Conservation (phyloP, 1,284 basidiomycete species). For the Xerocomus cyaneibrunnescens region DNA sequence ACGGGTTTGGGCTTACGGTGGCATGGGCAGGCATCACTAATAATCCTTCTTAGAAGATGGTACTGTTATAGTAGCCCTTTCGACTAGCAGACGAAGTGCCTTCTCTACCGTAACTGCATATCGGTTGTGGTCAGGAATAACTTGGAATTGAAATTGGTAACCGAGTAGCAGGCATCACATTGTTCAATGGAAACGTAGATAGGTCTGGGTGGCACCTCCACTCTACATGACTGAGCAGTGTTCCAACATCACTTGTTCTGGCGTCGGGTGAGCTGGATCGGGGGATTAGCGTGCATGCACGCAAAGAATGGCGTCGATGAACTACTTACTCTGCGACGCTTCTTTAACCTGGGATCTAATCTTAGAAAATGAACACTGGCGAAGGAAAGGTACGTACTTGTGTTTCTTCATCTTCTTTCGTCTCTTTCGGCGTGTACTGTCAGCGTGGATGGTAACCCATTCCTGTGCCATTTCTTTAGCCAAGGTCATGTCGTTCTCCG, state of each 20-base stretch:
- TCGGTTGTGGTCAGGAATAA: background rate
- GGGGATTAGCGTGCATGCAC: conserved; percentile 14
- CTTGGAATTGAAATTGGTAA: conserved; percentile 2
- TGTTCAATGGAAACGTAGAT: conserved; percentile 13
- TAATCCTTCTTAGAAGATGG: background rate
- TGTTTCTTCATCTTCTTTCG: conserved; percentile 91
- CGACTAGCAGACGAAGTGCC: background rate
- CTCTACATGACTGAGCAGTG: background rate
- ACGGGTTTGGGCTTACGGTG: conserved; percentile 52
- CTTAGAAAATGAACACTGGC: conserved; percentile 7
- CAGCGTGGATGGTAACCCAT: conserved; percentile 63
- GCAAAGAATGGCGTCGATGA: background rate
- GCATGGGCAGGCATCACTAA: background rate
- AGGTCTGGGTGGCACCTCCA: background rate
- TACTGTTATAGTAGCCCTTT: background rate
- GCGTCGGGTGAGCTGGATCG: conserved; percentile 31
- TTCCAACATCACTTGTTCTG: conserved; percentile 31
- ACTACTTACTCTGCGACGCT: conserved; percentile 43
- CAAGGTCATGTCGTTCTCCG: conserved; percentile 46
- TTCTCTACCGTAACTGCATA: background rate
- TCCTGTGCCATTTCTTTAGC: conserved; percentile 54
- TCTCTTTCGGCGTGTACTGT: conserved; percentile 79
- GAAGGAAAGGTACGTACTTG: conserved; percentile 58
- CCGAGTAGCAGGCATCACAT: background rate
- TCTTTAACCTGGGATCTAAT: conserved; percentile 39